Base-by-base conservation (phyloP, 148 eudicot genomes). In the Rhododendron vialii region DNA sequence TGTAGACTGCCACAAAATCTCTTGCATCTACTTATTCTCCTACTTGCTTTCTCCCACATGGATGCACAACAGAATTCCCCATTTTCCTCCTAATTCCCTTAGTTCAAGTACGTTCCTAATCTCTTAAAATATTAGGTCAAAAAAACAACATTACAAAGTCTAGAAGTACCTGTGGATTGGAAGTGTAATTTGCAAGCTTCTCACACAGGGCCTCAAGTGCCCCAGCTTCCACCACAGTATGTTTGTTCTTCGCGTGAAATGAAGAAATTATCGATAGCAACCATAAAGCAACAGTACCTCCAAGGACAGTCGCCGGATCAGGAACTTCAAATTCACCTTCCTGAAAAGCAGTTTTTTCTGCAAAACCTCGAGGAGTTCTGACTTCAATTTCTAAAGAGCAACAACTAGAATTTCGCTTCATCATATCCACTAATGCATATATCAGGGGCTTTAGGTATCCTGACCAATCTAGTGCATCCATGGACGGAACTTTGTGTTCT, bases 281-380 rank as follows among this genome's bases (percentile, higher is more conserved):
- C 98, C 98, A 95, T 88, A 94, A 84, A 84, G 94, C 94, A 83
- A 91, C 93, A 63, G 94, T 94, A 86, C 94, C 92, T 82, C 93
- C 95, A 84, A 94, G 89, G 55, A 93, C 89, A 86, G 91, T 91
- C 87, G 94, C 94, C 61, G 95, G 94, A 91, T 94, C 95, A 89
- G 92, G 91, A 84, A 92, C 81, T 73, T 91, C 91, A 89, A 86
- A 90, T 26, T 90, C 93, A 57, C 87, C 92, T 87, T 92, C 94
- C 38, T 89, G 90, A 88, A 94, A 95, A 50, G 92, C 87, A 77
- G 92, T 85, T 88, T 89, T 92, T 30, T 87, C 92, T 43, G 78
- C 88, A 81, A 85, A 85, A 74, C 91, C 93, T 90, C 88, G 89
- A 69, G 94, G 93, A 74, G 93, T 89, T 89, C 92, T 88, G 82